Conservation (phyloP, 108 stramenopile genomes). For the Skeletonema grethae region DNA sequence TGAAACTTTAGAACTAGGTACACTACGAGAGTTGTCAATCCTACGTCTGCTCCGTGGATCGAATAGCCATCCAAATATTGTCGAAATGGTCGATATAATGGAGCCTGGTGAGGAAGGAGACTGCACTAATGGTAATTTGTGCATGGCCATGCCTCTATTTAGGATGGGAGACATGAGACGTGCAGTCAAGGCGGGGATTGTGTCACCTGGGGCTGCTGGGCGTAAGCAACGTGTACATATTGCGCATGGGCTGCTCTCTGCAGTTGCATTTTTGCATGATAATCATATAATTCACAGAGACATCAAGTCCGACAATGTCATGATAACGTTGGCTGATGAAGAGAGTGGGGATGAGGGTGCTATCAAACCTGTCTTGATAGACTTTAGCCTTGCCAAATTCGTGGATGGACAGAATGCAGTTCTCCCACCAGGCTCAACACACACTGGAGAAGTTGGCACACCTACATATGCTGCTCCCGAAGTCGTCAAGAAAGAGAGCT, state of each 20-base stretch:
- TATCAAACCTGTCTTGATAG: constrained; percentile 73
- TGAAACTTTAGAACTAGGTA: constrained; percentile 62
- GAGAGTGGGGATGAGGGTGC: constrained; percentile 17
- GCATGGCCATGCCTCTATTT: constrained; percentile 79
- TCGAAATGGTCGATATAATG: constrained; percentile 74
- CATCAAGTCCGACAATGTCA: constrained; percentile 96
- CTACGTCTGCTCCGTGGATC: constrained; percentile 68
- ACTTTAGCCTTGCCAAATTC: constrained; percentile 82
- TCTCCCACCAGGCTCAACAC: constrained; percentile 58
- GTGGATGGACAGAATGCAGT: constrained; percentile 47
- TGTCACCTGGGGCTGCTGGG: constrained; percentile 31
- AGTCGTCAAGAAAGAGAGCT: constrained; percentile 60
- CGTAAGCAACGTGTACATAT: constrained; percentile 57
- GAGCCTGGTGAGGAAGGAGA: constrained; percentile 52
- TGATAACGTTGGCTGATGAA: constrained; percentile 59
- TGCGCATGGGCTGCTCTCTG: constrained; percentile 73
- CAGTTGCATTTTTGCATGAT: constrained; percentile 91
- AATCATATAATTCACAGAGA: constrained; percentile 97
- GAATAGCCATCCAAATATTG: constrained; percentile 78
- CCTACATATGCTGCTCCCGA: constrained; percentile 79
- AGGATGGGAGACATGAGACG: constrained; percentile 56
- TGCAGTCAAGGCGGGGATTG: constrained; percentile 43
- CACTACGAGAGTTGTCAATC: constrained; percentile 76
- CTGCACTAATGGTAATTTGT: constrained; percentile 61
- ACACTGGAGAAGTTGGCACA: constrained; percentile 75